Percentiles rank a stretch among this genome's conserved stretches.
Evolutionary conservation across 176 grass and related monocot species (phyloP).

Genomic region (Echinochloa phyllopogon): DNA sequence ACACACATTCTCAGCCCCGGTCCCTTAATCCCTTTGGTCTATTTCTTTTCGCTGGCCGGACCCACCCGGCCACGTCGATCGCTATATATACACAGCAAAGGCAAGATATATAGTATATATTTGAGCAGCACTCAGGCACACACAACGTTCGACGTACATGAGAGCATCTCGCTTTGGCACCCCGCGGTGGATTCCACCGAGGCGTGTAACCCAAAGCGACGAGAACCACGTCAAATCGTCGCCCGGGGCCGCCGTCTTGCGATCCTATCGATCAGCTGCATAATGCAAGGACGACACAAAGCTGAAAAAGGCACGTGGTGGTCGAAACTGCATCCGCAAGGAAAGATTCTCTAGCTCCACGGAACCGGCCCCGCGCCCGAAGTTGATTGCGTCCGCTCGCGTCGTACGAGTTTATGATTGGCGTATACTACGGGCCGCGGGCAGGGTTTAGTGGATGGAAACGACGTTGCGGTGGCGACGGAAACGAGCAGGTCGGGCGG

Average conservation of each 20-base stretch:
- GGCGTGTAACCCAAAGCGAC: neutral
- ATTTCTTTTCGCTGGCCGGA: neutral
- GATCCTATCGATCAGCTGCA: neutral
- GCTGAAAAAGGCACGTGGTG: neutral
- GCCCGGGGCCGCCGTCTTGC: neutral
- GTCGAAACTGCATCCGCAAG: neutral
- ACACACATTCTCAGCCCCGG: neutral
- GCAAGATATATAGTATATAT: too few relatives aligned
- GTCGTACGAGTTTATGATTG: neutral
- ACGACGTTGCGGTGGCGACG: neutral
- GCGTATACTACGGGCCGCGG: too few relatives aligned
- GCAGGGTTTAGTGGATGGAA: neutral
- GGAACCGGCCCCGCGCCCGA: neutral
- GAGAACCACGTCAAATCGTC: neutral
- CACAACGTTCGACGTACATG: neutral
- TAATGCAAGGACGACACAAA: neutral
- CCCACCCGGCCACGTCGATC: neutral
- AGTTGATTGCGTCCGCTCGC: neutral
- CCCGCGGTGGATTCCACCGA: constrained; percentile 21
- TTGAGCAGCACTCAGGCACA: too few relatives aligned
- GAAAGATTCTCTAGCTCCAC: neutral
- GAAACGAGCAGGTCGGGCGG: too few relatives aligned
- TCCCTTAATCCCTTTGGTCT: neutral
- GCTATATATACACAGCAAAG: neutral
- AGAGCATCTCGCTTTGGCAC: neutral